Percentiles rank a stretch among this genome's conserved stretches.
Evolutionary conservation across 2,329 filamentous ascomycete species (phyloP).

Genomic region (Phialophora verrucosa): DNA sequence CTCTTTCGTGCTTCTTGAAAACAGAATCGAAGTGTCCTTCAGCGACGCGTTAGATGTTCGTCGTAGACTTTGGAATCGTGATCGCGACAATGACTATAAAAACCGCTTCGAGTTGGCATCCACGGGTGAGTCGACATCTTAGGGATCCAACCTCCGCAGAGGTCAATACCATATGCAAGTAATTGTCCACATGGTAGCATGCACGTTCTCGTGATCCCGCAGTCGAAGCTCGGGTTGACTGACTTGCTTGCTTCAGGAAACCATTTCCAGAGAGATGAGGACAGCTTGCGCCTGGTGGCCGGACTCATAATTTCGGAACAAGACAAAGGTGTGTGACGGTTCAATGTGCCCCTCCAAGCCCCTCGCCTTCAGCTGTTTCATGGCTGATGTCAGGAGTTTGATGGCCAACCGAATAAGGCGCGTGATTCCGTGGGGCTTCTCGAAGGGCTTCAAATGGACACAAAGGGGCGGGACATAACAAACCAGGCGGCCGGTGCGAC

Average conservation of each 20-base stretch:
- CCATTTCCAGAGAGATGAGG: too few species aligned
- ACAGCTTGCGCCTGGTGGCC: not conserved
- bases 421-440: conserved; percentile 27
- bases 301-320: conserved; percentile 1
- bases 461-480: conserved; percentile 9
- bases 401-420: conserved; percentile 18
- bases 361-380: conserved; percentile 15
- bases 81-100: not conserved
- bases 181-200: not conserved
- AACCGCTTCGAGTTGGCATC: not conserved
- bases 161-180: not conserved
- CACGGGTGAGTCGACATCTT: not conserved
- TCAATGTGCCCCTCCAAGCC: conserved; percentile 16
- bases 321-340: not conserved
- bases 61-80: not conserved
- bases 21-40: not conserved
- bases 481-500: conserved; percentile 28
- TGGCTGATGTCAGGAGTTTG: conserved; percentile 17
- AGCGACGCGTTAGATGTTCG: not conserved
- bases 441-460: conserved; percentile 20
- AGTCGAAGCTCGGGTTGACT: not conserved
- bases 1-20: not conserved
- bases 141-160: not conserved
- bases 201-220: not conserved
- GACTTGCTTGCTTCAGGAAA: not conserved